These are phyloP conservation scores for Alnus glutinosa DNA, from an alignment of 306 rosid species.

Conservation along the genomic window DNA sequence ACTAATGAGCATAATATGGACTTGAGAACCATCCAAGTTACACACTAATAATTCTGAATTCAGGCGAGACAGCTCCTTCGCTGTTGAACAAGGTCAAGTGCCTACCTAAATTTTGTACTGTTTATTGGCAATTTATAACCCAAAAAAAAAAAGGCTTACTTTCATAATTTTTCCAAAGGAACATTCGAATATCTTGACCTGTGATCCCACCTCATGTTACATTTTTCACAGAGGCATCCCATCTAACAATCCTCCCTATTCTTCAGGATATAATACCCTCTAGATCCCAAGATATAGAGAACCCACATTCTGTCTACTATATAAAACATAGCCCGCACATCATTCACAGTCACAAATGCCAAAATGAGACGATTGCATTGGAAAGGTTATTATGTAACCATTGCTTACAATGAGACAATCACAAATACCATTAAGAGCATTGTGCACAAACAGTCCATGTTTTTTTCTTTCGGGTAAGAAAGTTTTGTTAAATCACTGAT, in stretches of 20 bases:
- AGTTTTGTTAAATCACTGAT: too few species aligned
- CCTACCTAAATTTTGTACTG: background rate
- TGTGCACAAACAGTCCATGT: too few species aligned
- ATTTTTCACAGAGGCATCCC: background rate
- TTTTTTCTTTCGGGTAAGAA: too few species aligned
- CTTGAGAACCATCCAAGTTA: conserved; percentile 11
- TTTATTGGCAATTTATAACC: background rate
- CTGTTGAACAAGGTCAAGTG: background rate
- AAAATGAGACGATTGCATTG: conserved; percentile 3
- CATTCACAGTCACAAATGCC: conserved; percentile 1
- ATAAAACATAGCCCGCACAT: background rate
- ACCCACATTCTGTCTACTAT: conserved; percentile 2
- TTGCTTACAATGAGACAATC: too few species aligned
- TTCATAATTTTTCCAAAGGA: background rate
- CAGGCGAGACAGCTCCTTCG: conserved; percentile 1
- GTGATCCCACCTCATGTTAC: conserved; percentile 1
- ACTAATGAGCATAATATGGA: conserved; percentile 16
- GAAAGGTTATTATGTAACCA: background rate
- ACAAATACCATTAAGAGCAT: too few species aligned
- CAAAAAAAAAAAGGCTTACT: background rate
- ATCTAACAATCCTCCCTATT: background rate
- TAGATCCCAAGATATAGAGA: conserved; percentile 12
- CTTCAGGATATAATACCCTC: conserved; percentile 8
- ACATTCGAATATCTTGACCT: background rate
- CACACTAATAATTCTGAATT: background rate